Conservation (phyloP, 805 yeast genomes). For the Metschnikowia baotianmanensis region DNA sequence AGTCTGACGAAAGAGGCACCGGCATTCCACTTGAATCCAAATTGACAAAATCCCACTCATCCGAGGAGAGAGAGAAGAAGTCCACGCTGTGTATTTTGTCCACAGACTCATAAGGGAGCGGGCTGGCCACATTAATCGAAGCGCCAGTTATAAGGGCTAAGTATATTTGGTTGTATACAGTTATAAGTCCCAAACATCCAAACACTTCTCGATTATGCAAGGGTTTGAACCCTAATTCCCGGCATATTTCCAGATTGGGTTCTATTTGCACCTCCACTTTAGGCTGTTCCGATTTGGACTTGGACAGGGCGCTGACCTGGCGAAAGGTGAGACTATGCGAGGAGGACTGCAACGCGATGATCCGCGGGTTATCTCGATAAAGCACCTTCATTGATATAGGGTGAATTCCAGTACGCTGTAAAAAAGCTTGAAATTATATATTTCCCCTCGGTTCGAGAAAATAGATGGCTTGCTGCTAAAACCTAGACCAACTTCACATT, state of each 20-base stretch:
- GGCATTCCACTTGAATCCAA: conserved; percentile 71
- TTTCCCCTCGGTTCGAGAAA: too few species aligned
- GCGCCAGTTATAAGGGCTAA: conserved; percentile 79
- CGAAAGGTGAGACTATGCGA: conserved; percentile 18
- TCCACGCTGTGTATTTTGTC: conserved; percentile 83
- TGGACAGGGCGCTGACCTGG: conserved; percentile 9
- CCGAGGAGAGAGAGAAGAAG: conserved; percentile 69
- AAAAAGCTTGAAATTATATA: too few species aligned
- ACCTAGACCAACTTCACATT: not conserved
- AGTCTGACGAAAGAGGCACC: conserved; percentile 37
- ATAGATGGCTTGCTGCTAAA: not conserved
- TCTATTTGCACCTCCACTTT: conserved; percentile 47
- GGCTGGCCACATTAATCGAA: conserved; percentile 68
- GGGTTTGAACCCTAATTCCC: conserved; percentile 35
- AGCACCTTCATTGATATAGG: conserved; percentile 13
- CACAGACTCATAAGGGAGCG: conserved; percentile 75
- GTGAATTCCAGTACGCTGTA: not conserved
- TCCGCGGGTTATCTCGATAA: conserved; percentile 17
- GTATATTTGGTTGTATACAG: conserved; percentile 63
- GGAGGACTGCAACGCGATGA: conserved; percentile 17
- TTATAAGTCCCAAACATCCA: conserved; percentile 82
- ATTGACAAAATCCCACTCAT: conserved; percentile 78
- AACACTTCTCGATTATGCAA: conserved; percentile 41
- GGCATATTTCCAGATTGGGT: conserved; percentile 35
- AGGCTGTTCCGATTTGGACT: conserved; percentile 23